Evolutionary conservation across 2,329 filamentous ascomycete species (phyloP), one percentile per base, ranked within the genome.

Genomic region (Botryotinia convoluta): DNA sequence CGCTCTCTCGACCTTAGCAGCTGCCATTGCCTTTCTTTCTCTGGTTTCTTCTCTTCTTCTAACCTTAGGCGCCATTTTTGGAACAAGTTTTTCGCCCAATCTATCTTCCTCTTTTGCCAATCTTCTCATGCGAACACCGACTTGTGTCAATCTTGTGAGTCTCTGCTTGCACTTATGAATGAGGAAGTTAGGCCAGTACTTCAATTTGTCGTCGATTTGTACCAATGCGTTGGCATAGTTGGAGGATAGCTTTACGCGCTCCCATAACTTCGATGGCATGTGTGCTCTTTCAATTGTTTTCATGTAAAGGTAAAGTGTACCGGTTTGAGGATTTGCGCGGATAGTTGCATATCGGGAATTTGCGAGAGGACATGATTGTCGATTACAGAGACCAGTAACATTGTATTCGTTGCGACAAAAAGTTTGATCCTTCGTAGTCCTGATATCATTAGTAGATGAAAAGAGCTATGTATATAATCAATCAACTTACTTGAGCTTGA

Each of bases 351-450:
- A 98, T 75, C 94, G 90, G 57, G 91, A 93, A 85, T 97, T 98
- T 77, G 95, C 94, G 73, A 97, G 89, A 4, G 95, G 94, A 82
- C 95, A 97, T 71, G 93, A 93, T 83, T 97, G 93, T 74, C 94
- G 88, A 81, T 93, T 94, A 85, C 93, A 96, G 75, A 95, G 88
- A 72, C 93, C 92, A 20, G 89, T 92, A 75, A 94, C 91, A 82
- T 97, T 97, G 87, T 94, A 92, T 84, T 95, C 95, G 84, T 98
- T 97, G 82, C 95, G 92, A 84, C 96, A 99, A 84, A 98, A 99
- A 79, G 90, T 98, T 83, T 96, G 92, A 74, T 91, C 89, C 83
- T 95, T 97, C 37, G 93, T 93, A 32, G 91, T 93, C 85, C 90
- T 93, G 48, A 16, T 22, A 42, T 29, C 16, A 57, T 68, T 32